phyloP scores from a whole-genome alignment of 1,284 basidiomycete species.

The Leccinum pseudoinsigne region DNA sequence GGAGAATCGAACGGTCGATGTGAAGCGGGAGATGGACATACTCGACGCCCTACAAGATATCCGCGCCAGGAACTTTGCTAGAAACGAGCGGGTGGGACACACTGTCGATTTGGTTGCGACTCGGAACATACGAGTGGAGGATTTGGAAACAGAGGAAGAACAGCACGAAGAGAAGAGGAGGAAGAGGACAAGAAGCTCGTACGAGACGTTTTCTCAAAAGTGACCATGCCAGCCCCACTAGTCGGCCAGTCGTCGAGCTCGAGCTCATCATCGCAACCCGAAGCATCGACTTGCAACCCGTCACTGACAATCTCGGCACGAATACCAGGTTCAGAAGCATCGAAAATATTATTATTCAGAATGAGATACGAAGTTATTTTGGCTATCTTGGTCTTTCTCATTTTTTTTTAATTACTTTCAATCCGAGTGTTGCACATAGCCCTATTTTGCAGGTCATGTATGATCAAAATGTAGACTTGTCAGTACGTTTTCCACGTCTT shows the following conservation, averaged over 20 bases:
- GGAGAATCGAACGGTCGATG: conserved; percentile 89
- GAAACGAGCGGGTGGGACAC: conserved; percentile 81
- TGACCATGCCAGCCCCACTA: conserved; percentile 44
- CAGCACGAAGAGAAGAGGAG: conserved; percentile 62
- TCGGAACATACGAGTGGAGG: conserved; percentile 51
- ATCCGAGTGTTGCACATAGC: no score
- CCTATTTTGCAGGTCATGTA: no score
- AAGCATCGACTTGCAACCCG: conserved; percentile 16
- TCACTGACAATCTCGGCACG: no score
- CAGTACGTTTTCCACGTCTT: no score
- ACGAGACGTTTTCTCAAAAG: conserved; percentile 82
- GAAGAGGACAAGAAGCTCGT: conserved; percentile 94
- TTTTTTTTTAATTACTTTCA: no score
- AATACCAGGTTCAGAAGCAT: no score
- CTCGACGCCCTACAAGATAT: conserved; percentile 96
- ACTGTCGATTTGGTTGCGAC: conserved; percentile 58
- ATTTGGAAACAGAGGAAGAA: conserved; percentile 71
- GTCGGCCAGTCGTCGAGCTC: conserved; percentile 27
- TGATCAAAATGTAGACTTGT: no score
- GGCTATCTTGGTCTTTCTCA: no score
- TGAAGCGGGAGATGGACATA: conserved; percentile 98
- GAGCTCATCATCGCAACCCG: conserved; percentile 26
- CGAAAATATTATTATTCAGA: no score
- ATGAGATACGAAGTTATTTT: no score
- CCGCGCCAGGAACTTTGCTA: conserved; percentile 81